These are phyloP conservation scores for Amylostereum areolatum DNA, from an alignment of 1,284 basidiomycete genomes.

Conservation along the genomic window DNA sequence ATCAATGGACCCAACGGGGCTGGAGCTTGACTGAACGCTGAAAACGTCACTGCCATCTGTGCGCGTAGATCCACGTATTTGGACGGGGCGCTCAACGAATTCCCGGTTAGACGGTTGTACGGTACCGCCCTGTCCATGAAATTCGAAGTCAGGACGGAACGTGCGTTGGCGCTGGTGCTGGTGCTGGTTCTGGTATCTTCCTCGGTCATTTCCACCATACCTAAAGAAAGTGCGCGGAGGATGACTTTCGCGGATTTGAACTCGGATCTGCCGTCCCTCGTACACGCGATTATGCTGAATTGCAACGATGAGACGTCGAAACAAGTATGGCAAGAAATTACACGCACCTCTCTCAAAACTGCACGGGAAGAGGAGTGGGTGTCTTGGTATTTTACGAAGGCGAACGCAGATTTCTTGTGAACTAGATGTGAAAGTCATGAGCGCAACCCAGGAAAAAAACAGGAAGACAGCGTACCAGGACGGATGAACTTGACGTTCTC, in stretches of 20 bases:
- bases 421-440: conserved; percentile 33
- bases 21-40: too few relatives aligned
- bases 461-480: conserved; percentile 43
- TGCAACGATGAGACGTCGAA: conserved; percentile 4
- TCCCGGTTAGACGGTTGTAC: too few relatives aligned
- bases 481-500: conserved; percentile 57
- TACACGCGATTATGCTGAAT: conserved; percentile 62
- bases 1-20: too few relatives aligned
- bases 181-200: not conserved
- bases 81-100: too few relatives aligned
- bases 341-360: conserved; percentile 55
- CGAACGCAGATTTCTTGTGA: conserved; percentile 60
- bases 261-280: conserved; percentile 63
- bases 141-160: too few relatives aligned
- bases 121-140: too few relatives aligned
- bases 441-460: not conserved
- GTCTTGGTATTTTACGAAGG: conserved; percentile 66
- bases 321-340: conserved; percentile 3
- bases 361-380: conserved; percentile 54
- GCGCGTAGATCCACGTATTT: too few relatives aligned
- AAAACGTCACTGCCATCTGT: too few relatives aligned
- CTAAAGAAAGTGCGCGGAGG: conserved; percentile 6
- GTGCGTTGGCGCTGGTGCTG: conserved; percentile 1
- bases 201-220: too few relatives aligned
- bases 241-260: conserved; percentile 41